Percentiles rank a stretch among this genome's conserved stretches.
Conservation (phyloP, 1,284 basidiomycete genomes). For the Ganoderma leucocontextum region DNA sequence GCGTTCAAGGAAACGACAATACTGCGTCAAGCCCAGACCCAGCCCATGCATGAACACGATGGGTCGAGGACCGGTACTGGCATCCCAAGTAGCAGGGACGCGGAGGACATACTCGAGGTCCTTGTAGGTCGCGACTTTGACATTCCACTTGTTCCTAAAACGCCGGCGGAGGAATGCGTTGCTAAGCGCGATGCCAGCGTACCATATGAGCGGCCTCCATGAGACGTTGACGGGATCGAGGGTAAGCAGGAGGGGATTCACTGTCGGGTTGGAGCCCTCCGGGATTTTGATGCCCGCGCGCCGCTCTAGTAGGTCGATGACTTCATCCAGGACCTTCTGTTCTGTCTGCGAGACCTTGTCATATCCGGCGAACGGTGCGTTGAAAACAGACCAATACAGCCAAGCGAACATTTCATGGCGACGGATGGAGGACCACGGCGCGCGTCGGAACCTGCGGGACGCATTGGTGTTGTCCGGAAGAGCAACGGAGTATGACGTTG, state of each 20-base stretch:
- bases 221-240: conserved; percentile 79
- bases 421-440: conserved; percentile 77
- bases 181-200: conserved; percentile 63
- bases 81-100: conserved; percentile 72
- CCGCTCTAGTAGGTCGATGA: conserved; percentile 71
- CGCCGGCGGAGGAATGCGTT: conserved; percentile 59
- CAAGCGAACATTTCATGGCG: conserved; percentile 75
- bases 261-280: conserved; percentile 65
- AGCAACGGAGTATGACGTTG: not conserved
- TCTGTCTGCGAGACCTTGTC: conserved; percentile 57
- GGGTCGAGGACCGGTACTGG: conserved; percentile 64
- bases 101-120: conserved; percentile 82
- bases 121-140: conserved; percentile 58
- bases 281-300: conserved; percentile 76
- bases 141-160: conserved; percentile 56
- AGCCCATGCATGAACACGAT: conserved; percentile 89
- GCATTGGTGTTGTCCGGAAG: not conserved
- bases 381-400: conserved; percentile 89
- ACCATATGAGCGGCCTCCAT: conserved; percentile 78
- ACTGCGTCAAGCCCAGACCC: conserved; percentile 82
- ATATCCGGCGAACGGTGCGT: conserved; percentile 61
- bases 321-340: conserved; percentile 61
- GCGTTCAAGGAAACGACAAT: conserved; percentile 58
- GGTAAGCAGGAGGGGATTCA: conserved; percentile 75
- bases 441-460: conserved; percentile 73